Evolutionary conservation across 305 asterid genomes (phyloP).

Genomic region (Euphrasia arctica): DNA sequence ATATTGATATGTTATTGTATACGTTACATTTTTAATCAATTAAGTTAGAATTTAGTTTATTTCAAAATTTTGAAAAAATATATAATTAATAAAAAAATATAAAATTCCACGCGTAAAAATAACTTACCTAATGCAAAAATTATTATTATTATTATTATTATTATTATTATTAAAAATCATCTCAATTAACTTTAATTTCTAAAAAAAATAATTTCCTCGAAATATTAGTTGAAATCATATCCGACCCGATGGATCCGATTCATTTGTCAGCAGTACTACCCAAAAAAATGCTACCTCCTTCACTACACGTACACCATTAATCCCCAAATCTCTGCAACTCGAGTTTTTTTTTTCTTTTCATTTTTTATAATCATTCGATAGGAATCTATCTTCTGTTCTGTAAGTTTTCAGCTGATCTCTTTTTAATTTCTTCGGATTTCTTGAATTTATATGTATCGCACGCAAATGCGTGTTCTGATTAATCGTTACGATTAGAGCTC

Average conservation of each 20-base stretch:
- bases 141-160: no score
- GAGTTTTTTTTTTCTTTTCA: not conserved
- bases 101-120: no score
- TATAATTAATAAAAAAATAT: no score
- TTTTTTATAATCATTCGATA: conserved; percentile 19
- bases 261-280: not conserved
- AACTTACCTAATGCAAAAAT: no score
- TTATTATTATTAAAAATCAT: no score
- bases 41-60: no score
- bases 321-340: not conserved
- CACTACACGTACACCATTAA: not conserved
- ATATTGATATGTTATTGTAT: no score
- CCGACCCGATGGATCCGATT: not conserved
- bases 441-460: not conserved
- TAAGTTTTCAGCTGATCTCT: conserved; percentile 27
- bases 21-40: no score
- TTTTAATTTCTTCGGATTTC: not conserved
- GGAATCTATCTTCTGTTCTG: conserved; percentile 31
- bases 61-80: no score
- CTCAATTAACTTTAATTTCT: no score
- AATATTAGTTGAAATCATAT: not conserved
- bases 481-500: conserved; percentile 3
- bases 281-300: not conserved
- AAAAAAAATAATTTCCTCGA: no score
- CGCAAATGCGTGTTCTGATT: conserved; percentile 13